These are phyloP conservation scores for Trifolium subterraneum DNA, from an alignment of 306 rosid genomes.

Conservation along the genomic window DNA sequence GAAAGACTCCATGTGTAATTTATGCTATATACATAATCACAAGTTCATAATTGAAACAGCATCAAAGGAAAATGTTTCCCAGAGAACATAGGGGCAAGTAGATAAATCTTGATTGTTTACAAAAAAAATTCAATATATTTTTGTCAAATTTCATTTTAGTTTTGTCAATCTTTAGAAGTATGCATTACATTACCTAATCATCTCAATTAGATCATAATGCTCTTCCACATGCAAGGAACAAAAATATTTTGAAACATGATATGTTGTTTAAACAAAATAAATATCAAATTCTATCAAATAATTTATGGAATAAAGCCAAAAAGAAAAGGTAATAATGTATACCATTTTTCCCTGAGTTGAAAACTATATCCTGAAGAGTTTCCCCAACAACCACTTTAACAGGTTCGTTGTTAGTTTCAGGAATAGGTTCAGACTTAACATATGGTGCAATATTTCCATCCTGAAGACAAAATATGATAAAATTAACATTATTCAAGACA, in stretches of 20 bases:
- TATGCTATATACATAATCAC: not conserved
- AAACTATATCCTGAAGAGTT: conserved; percentile 71
- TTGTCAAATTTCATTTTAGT: not conserved
- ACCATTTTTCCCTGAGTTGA: conserved; percentile 89
- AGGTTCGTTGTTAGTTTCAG: conserved; percentile 80
- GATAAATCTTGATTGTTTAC: not conserved
- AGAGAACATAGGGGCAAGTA: not conserved
- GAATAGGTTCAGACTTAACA: conserved; percentile 81
- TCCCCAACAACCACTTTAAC: conserved; percentile 87
- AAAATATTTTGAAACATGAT: not conserved
- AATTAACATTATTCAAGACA: not conserved
- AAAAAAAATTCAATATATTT: not conserved
- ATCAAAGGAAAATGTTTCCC: no score
- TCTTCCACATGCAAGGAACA: conserved; percentile 4
- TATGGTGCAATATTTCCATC: conserved; percentile 68
- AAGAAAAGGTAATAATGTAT: conserved; percentile 19
- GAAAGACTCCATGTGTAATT: not conserved
- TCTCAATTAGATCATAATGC: not conserved
- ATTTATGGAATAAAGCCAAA: not conserved
- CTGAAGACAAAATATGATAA: conserved; percentile 52
- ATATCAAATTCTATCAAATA: conserved; percentile 13
- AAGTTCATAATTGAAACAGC: not conserved
- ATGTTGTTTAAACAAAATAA: not conserved
- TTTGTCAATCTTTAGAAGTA: not conserved
- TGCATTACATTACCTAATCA: conserved; percentile 11